Evolutionary conservation across 2,329 filamentous ascomycete genomes (phyloP).

Genomic region (Claviceps humidiphila): DNA sequence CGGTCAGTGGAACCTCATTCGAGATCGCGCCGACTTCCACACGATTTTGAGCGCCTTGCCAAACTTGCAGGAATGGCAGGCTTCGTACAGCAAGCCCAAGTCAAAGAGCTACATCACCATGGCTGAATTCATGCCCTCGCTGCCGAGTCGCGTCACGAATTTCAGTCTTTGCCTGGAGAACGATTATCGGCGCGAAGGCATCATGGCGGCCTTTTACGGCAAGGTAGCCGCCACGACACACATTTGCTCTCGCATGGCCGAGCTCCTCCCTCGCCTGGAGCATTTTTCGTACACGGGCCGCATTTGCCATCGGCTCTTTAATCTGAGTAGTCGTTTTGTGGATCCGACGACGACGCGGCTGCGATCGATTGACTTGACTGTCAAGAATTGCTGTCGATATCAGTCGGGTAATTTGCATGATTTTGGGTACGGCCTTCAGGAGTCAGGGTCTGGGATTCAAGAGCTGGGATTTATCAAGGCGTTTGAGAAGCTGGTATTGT

Average conservation of each 20-base stretch:
- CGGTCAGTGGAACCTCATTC: slow-evolving; percentile 66
- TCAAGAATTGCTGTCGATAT: slow-evolving; percentile 60
- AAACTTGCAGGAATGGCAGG: slow-evolving; percentile 48
- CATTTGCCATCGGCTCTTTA: slow-evolving; percentile 57
- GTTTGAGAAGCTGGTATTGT: slow-evolving; percentile 55
- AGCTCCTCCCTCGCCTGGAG: slow-evolving; percentile 47
- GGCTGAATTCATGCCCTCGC: slow-evolving; percentile 44
- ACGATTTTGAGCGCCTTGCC: slow-evolving; percentile 50
- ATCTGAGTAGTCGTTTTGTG: slow-evolving; percentile 36
- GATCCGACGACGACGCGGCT: slow-evolving; percentile 38
- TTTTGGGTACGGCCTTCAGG: slow-evolving; percentile 10
- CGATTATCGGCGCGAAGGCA: slow-evolving; percentile 53
- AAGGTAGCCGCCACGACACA: slow-evolving; percentile 48
- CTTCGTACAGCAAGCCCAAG: slow-evolving; percentile 58
- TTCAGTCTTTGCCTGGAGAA: slow-evolving; percentile 58
- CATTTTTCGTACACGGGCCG: slow-evolving; percentile 61
- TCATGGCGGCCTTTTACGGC: slow-evolving; percentile 45
- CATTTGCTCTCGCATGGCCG: slow-evolving; percentile 51
- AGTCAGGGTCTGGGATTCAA: slow-evolving; percentile 51
- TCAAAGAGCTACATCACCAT: slow-evolving; percentile 61
- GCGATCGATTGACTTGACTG: slow-evolving; percentile 55
- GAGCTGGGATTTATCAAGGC: slow-evolving; percentile 59
- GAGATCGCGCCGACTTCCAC: slow-evolving; percentile 48
- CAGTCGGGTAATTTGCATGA: slow-evolving; percentile 40
- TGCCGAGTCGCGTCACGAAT: slow-evolving; percentile 46